Base-by-base conservation (phyloP, 2,329 filamentous ascomycete genomes). In the Arachnomyces sp. region DNA sequence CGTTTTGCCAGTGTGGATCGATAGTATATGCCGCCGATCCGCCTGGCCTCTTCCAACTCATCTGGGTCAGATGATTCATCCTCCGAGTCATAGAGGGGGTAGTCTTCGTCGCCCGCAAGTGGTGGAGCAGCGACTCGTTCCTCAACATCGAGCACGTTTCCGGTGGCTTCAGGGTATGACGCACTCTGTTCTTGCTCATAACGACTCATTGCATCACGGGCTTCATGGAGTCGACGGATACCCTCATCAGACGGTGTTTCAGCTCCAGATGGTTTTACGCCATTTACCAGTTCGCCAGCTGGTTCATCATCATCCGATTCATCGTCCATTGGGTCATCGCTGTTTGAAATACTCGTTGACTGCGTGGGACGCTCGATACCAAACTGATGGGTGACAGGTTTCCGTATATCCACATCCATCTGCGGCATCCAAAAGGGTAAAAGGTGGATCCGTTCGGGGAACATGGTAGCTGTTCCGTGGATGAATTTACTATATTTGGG, bases 401-500 rank as follows among this genome's bases (percentile, higher is more conserved):
- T 98, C 51, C 89, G 85, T 54, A 98, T 98, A 57, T 98, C 92
- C 16, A 93, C 80, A 51, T 94, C 82, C 92, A 98, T 98, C 66
- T 98, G 92, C 1, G 92, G 92, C 72, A 90, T 86, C 92, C 92
- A 98, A 71, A 86, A 98, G 1, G 92, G 92, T 4, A 98, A 72
- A 9, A 98, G 74, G 35, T 95, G 73, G 63, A 98, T 98, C 40
- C 84, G 80, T 33, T 81, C 76, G 0, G 89, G 89, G 62, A 95
- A 93, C 34, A 98, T 68, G 8, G 79, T 85, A 7, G 90, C 90
- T 2, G 83, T 88, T 44, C 92, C 92, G 62, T 98, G 92, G 43
- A 98, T 96, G 62, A 96, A 98, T 67, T 98, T 98, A 57, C 88
- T 95, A 66, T 96, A 98, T 60, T 98, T 98, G 46, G 92, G 92